phyloP scores from a whole-genome alignment of 163 green algal species.

The Scenedesmus sp. region DNA sequence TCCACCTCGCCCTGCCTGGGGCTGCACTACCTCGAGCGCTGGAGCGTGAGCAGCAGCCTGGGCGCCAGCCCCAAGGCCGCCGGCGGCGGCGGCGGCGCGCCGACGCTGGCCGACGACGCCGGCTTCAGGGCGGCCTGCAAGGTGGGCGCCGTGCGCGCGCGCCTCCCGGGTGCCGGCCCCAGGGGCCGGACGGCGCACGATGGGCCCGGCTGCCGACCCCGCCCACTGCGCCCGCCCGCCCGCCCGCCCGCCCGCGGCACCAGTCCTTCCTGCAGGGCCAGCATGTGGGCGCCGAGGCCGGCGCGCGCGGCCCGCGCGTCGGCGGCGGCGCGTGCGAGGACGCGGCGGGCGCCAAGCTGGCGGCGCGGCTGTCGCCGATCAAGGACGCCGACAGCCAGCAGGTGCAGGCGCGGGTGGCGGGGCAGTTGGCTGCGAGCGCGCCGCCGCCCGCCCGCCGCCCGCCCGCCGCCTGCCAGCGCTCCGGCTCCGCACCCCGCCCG shows the following conservation, averaged over 20 bases:
- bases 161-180: background rate
- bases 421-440: background rate
- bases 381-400: slow-evolving; percentile 24
- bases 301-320: background rate
- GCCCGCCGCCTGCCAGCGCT: background rate
- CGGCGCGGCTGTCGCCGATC: slow-evolving; percentile 18
- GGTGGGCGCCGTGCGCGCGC: background rate
- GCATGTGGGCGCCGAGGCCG: background rate
- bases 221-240: background rate
- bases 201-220: background rate
- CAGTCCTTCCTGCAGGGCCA: background rate
- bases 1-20: slow-evolving; percentile 17
- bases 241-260: background rate
- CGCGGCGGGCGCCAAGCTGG: background rate
- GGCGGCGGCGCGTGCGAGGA: background rate
- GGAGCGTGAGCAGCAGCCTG: background rate
- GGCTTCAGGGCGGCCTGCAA: slow-evolving; percentile 9
- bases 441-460: background rate
- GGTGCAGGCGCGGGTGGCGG: background rate
- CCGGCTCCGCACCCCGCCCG: no score
- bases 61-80: background rate
- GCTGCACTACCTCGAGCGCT: slow-evolving; percentile 2
- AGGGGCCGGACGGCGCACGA: background rate
- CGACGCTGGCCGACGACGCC: background rate
- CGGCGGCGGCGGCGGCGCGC: background rate